phyloP scores from a whole-genome alignment of 2,329 filamentous ascomycete genomes.

The Ophiosphaerella herpotricha region DNA sequence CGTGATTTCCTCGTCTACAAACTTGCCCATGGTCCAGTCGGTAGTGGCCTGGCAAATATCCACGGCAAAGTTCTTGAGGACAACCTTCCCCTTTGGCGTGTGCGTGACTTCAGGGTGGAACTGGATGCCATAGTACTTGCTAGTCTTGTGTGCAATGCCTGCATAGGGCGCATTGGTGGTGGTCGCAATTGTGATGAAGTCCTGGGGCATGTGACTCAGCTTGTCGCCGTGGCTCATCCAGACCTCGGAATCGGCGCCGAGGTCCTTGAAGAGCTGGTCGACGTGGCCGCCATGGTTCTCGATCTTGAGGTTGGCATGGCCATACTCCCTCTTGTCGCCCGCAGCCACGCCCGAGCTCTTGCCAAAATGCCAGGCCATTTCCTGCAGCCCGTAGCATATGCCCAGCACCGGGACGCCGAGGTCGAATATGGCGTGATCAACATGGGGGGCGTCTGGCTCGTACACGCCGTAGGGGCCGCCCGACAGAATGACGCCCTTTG shows the following conservation, averaged over 20 bases:
- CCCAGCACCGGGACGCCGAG: conserved; percentile 66
- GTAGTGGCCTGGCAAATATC: conserved; percentile 76
- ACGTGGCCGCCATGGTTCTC: conserved; percentile 64
- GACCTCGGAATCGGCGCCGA: conserved; percentile 72
- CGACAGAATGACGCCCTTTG: conserved; percentile 80
- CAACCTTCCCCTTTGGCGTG: conserved; percentile 68
- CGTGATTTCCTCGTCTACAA: conserved; percentile 77
- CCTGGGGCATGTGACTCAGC: conserved; percentile 72
- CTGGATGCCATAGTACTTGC: conserved; percentile 80
- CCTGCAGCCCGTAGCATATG: conserved; percentile 70
- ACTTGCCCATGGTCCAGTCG: conserved; percentile 86
- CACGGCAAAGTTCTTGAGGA: conserved; percentile 83
- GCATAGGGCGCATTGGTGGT: conserved; percentile 79
- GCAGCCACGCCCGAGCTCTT: conserved; percentile 65
- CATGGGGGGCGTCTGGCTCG: conserved; percentile 74
- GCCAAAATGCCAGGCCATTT: conserved; percentile 73
- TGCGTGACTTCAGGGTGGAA: conserved; percentile 88
- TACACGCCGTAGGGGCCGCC: conserved; percentile 81
- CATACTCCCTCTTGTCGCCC: conserved; percentile 72
- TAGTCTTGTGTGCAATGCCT: conserved; percentile 72
- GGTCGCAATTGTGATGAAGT: conserved; percentile 74
- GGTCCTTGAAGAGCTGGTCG: conserved; percentile 76
- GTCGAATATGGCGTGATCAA: conserved; percentile 81
- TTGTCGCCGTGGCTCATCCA: conserved; percentile 94
- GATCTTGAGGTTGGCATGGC: conserved; percentile 69